Conservation (phyloP, 441 rosid genomes). For the Populus tomentosa region DNA sequence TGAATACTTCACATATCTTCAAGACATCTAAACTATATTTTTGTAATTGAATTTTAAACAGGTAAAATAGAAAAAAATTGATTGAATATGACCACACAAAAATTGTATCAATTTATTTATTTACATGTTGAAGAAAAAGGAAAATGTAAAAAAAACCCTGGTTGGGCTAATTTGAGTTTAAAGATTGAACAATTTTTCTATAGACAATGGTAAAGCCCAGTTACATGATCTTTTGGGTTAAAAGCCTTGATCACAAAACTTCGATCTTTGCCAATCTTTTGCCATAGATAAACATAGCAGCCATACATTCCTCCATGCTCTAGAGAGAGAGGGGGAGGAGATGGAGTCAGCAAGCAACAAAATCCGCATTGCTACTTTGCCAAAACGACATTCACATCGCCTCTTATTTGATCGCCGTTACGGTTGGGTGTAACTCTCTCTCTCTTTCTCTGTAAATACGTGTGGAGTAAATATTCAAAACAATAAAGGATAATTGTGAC, state of each 20-base stretch:
- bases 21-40: no score
- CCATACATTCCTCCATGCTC: not conserved
- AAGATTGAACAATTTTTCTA: not conserved
- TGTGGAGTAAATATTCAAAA: not conserved
- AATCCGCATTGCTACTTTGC: not conserved
- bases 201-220: not conserved
- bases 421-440: constrained; percentile 46
- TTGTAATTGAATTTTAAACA: no score
- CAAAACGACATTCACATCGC: constrained; percentile 26
- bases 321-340: not conserved
- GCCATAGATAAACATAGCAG: not conserved
- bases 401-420: constrained; percentile 56
- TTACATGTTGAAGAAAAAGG: not conserved
- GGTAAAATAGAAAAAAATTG: no score
- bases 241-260: not conserved
- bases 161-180: not conserved
- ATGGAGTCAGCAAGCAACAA: constrained; percentile 2
- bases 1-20: no score
- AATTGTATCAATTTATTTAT: no score
- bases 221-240: not conserved
- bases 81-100: not conserved
- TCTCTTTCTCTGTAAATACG: not conserved
- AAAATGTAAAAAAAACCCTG: not conserved
- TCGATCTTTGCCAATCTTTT: not conserved
- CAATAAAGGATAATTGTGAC: no score